Evolutionary conservation across 1,284 basidiomycete species (phyloP), one percentile per base, ranked within the genome.

Genomic region (Anthracocystis setariae): DNA sequence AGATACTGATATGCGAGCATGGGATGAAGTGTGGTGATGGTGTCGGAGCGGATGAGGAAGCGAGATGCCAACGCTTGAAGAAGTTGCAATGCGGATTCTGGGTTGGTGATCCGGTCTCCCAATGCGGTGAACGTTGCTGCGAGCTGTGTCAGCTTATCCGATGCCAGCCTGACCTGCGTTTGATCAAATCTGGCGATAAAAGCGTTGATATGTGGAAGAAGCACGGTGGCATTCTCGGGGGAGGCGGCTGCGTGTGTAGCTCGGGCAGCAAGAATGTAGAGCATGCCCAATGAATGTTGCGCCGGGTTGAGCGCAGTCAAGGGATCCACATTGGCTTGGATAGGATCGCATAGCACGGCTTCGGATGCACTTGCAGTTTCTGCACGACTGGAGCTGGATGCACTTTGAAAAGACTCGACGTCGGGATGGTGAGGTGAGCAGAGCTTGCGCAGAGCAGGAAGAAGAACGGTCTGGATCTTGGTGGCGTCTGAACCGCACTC

Each of bases 1-100:
- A 77, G 58, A 23, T 65, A 69, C 53, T 77, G 73, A 44, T 77
- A 77, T n/a, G 69, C 72, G 3, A 77, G 42, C 46, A 73, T 48
- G 8, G 72, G 64, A 66, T 77, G 74, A 13, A 77, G 18, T 2
- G 68, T 44, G 1, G 74, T 72, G 23, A 77, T 61, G 38, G 43
- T 57, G n/a, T 74, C 54, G 8, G 63, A 38, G 3, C 33, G 33
- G n/a, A 44, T 66, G 25, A 62, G 12, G 46, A 73, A 65, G 5
- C 59, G 47, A 5, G 52, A 57, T 0, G 67, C 48, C 25, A 69
- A 37, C 9, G 45, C 58, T 37, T 59, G 58, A 42, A 70, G 32
- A 17, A 56, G 27, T 27, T 64, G 55, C 24, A 64, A 44, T 3
- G 54, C 58, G n/a, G 52, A 50, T 35, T 69, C 57, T 24, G 66